Base-by-base conservation (phyloP, 345 rosid genomes). In the Cardamine occulta region DNA sequence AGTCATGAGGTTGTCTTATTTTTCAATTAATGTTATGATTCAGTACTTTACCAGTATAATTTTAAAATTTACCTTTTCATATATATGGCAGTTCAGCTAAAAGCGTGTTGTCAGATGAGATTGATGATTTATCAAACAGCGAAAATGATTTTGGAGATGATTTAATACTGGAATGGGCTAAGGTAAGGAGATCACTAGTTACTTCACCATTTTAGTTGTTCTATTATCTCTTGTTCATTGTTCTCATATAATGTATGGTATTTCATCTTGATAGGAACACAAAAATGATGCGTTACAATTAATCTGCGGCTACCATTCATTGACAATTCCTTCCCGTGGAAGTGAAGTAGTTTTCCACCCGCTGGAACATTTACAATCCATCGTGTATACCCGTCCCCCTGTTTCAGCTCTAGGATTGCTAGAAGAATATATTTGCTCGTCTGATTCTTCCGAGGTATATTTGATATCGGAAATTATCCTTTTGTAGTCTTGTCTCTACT, bases 21-120 rank as follows among this genome's bases (percentile, higher is more conserved):
- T 39, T 28, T 14, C 49, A 29, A 7, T 15, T 48, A 35, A 24
- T 62, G 54, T 45, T 75, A 42, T 68, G 62, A 61, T 60, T 72
- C 62, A 77, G 72, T 45, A 18, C 11, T 34, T 35, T 80, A 49
- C 49, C 47, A 44, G 61, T 68, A 60, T 37, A 80, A 63, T 73
- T 77, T 82, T 77, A 79, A 72, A 78, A 79, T 60, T 82, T 82
- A 66, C 74, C 63, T 73, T 81, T 37, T 81, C 86, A 72, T 84
- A 76, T 81, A 76, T 81, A 88, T 88, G 95, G 90, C 99, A 95
- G 99, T 85, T 87, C 97, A 89, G 92, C 82, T 82, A 89, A 84
- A 89, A 90, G 91, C 79, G 74, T 81, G 70, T 75, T 70, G 66
- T 89, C 89, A 19, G 96, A 90, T 61, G 99, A 92, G 52, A 89